Evolutionary conservation across 1,139 yeast genomes (phyloP), one percentile per base, ranked within the genome.

Genomic region (Candida tunisiensis): DNA sequence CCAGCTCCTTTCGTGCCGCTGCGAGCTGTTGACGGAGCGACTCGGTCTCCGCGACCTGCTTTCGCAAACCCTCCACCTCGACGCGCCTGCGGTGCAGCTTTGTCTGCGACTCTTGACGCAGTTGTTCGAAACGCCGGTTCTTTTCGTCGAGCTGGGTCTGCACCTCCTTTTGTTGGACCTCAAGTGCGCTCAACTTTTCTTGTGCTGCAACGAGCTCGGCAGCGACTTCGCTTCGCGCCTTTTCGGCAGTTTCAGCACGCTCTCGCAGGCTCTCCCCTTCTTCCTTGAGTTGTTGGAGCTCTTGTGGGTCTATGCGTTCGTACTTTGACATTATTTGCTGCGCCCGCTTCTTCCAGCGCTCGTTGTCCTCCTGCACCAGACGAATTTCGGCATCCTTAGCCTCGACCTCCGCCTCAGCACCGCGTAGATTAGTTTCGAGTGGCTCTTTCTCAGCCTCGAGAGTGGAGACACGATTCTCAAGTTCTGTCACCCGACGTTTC

Each of bases 1-100:
- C 88, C 91, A 47, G 91, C 91, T 45, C 98, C 91, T 51, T 80
- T 94, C 11, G 91, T 83, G 27, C n/a, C n/a, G n/a, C n/a, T n/a
- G n/a, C n/a, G n/a, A n/a, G n/a, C n/a, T n/a, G n/a, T n/a, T n/a
- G n/a, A n/a, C n/a, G n/a, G n/a, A n/a, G n/a, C n/a, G n/a, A n/a
- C n/a, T n/a, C n/a, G n/a, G n/a, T n/a, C n/a, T n/a, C n/a, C n/a
- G n/a, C n/a, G n/a, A n/a, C n/a, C n/a, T n/a, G n/a, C n/a, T n/a
- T n/a, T n/a, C n/a, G n/a, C n/a, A n/a, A n/a, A n/a, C n/a, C n/a
- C n/a, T n/a, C n/a, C n/a, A n/a, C n/a, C n/a, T n/a, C n/a, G n/a
- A n/a, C n/a, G n/a, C n/a, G n/a, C n/a, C n/a, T n/a, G n/a, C n/a
- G n/a, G n/a, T n/a, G n/a, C n/a, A n/a, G n/a, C n/a, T n/a, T n/a